A percentile compares a stretch with the other conserved stretches of the same genome.
These are phyloP conservation scores for Ciborinia camelliae DNA, from an alignment of 2,329 filamentous ascomycete species.

Conservation along the genomic window DNA sequence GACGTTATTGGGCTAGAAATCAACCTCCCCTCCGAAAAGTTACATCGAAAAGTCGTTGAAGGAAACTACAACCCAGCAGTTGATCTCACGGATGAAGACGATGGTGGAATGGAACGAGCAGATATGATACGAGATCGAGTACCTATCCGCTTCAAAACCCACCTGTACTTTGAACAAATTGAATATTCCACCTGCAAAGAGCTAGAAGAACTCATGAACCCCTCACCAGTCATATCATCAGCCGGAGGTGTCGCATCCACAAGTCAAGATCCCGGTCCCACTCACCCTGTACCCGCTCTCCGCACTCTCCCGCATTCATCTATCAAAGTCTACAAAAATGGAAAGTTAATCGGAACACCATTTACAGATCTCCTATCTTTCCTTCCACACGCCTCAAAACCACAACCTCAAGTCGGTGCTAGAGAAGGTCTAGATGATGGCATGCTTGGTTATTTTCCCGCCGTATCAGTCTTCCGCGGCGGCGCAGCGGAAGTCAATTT, in stretches of 20 bases:
- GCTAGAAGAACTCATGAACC: conserved; percentile 79
- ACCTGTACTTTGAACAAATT: conserved; percentile 90
- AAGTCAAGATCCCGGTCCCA: conserved; percentile 61
- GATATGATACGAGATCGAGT: conserved; percentile 95
- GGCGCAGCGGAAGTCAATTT: conserved; percentile 93
- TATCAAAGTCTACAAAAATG: conserved; percentile 93
- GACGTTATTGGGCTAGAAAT: conserved; percentile 95
- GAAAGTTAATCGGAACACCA: conserved; percentile 76
- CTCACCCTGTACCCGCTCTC: conserved; percentile 69
- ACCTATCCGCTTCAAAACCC: conserved; percentile 88
- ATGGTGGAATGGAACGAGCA: conserved; percentile 52
- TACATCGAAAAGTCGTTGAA: conserved; percentile 85
- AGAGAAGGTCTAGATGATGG: conserved; percentile 90
- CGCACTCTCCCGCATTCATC: conserved; percentile 82
- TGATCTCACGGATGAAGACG: conserved; percentile 57
- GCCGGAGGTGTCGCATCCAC: conserved; percentile 38
- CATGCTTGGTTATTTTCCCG: conserved; percentile 92
- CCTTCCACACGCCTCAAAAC: conserved; percentile 81
- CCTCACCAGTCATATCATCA: conserved; percentile 49
- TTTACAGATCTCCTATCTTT: conserved; percentile 89
- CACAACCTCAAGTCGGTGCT: conserved; percentile 67
- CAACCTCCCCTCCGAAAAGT: conserved; percentile 75
- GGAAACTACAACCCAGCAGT: conserved; percentile 85
- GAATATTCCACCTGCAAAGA: conserved; percentile 87
- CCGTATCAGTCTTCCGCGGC: conserved; percentile 86